Evolutionary conservation across 768 basidiomycete species (phyloP).

Genomic region (Russula sp.): DNA sequence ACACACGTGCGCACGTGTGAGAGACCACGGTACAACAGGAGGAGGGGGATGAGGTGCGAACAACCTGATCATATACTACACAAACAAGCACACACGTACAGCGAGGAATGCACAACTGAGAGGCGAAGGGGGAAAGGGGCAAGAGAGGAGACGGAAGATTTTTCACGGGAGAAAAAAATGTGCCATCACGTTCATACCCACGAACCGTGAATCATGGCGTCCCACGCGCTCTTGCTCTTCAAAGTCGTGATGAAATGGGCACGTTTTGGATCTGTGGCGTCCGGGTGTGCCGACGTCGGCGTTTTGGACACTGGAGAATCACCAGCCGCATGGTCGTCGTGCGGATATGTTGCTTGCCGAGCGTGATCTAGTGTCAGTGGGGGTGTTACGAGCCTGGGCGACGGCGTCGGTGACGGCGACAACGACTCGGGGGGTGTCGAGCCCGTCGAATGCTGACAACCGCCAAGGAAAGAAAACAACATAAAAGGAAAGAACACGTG

Average conservation of each 20-base stretch:
- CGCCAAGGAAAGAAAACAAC: not conserved
- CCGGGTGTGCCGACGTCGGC: not conserved
- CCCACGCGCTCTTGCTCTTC: conserved; percentile 57
- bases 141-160: not conserved
- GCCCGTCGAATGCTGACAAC: conserved; percentile 5
- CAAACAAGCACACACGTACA: not conserved
- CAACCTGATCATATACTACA: not conserved
- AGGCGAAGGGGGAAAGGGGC: not conserved
- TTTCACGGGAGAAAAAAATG: not conserved
- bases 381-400: conserved; percentile 16
- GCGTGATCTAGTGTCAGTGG: conserved; percentile 2
- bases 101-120: not conserved
- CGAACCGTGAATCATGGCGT: conserved; percentile 59
- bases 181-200: conserved; percentile 33
- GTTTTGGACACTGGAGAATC: not conserved
- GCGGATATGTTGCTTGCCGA: conserved; percentile 10
- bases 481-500: conserved; percentile 10
- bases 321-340: not conserved
- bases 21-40: not conserved
- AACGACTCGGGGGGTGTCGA: conserved; percentile 11
- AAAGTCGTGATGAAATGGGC: conserved; percentile 50
- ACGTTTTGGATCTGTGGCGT: conserved; percentile 30
- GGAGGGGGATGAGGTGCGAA: not conserved
- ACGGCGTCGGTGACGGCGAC: conserved; percentile 11
- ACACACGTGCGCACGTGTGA: not conserved